A percentile compares a stretch with the other conserved stretches of the same genome.
These are phyloP conservation scores for Eragrostis curvula DNA, from an alignment of 176 grass and related monocot species.

Conservation along the genomic window DNA sequence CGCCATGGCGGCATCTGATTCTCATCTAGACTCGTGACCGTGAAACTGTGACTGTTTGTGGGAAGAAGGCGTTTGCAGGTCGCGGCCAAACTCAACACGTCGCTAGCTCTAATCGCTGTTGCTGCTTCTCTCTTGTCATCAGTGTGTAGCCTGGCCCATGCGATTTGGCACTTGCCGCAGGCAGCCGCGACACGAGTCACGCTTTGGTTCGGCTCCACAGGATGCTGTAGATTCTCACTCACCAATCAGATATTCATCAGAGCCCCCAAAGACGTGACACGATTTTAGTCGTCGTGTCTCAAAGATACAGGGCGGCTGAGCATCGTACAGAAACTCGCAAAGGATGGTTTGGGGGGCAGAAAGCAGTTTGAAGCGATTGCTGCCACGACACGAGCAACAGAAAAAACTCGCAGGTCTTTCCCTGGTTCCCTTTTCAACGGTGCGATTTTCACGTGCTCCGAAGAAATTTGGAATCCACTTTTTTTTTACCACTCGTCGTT, in stretches of 20 bases:
- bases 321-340: background rate
- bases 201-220: background rate
- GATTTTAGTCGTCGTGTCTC: background rate
- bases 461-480: background rate
- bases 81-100: background rate
- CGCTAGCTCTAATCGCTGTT: background rate
- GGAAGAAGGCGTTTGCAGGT: background rate
- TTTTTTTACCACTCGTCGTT: background rate
- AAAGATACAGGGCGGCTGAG: background rate
- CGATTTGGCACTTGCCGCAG: background rate
- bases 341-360: slow-evolving; percentile 1
- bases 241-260: too few species aligned
- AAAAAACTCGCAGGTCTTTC: too few species aligned
- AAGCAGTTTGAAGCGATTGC: background rate
- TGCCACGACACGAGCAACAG: background rate
- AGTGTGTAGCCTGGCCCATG: background rate
- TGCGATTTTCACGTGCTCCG: background rate
- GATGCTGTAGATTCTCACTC: background rate
- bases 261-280: background rate
- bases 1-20: background rate
- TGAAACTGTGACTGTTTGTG: background rate
- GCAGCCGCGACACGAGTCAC: background rate
- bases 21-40: background rate
- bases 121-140: background rate
- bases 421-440: background rate